Evolutionary conservation across 495 filamentous ascomycete species (phyloP), one percentile per base, ranked within the genome.

Genomic region (Viridothelium virens): DNA sequence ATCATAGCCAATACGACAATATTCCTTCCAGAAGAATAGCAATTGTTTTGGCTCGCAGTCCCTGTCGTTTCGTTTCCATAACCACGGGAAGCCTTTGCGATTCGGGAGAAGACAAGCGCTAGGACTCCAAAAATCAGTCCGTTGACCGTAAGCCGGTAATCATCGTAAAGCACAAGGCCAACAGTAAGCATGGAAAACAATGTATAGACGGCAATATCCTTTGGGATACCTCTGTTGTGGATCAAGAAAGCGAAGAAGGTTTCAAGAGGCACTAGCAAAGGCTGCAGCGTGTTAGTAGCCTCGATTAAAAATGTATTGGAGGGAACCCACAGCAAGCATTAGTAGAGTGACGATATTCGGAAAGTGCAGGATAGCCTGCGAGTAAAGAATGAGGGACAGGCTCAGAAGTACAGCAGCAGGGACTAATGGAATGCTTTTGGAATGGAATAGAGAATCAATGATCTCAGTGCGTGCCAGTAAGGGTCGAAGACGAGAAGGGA

Each of bases 161-260:
- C 61, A 41, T 63, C 61, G 41, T 63, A 63, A 9, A 63, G 38
- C 25, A 63, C 11, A 33, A 63, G 5, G 53, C 53, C n/a, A 6
- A 3, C 53, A 36, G 18, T 59, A 31, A 59, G 18, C 53, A 59
- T 10, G 3, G 53, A 18, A 59, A 59, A 59, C 2, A 14, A 10
- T 6, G 31, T 36, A 33, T 9, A 18, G 33, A 18, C 4, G 31
- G 18, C 31, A 59, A 36, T 18, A 59, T 59, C 31, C 31, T 59
- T 36, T 31, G 9, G 5, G 7, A 14, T 36, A 18, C 7, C 36
- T 9, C 53, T 6, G 7, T 11, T 36, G 3, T 36, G 3, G 5
- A 59, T 9, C 31, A 10, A n/a, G 18, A 31, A 33, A 7, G 14
- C 5, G 36, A 36, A 33, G 31, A 59, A 59, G 10, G 53, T 34